phyloP scores from a whole-genome alignment of 2,329 filamentous ascomycete genomes.

The Exophiala spinifera region DNA sequence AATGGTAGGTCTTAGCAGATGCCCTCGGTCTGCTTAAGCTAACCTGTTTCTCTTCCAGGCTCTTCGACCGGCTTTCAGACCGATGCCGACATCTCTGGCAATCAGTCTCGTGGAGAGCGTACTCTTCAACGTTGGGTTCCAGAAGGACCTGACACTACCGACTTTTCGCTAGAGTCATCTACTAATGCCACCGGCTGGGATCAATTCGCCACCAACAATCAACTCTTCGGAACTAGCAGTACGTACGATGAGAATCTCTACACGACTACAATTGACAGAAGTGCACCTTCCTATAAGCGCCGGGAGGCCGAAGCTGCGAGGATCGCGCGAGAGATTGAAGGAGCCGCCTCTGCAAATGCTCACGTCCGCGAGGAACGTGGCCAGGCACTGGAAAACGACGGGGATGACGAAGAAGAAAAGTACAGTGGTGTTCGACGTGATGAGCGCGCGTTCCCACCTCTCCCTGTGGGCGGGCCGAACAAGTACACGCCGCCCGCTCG shows the following conservation, averaged over 20 bases:
- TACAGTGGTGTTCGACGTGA: slow-evolving; percentile 90
- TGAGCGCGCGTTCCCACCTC: slow-evolving; percentile 56
- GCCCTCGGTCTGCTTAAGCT: background rate
- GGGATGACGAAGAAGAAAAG: slow-evolving; percentile 86
- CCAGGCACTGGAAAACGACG: slow-evolving; percentile 61
- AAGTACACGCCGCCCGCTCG: slow-evolving; percentile 91
- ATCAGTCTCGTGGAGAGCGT: slow-evolving; percentile 66
- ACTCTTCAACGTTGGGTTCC: slow-evolving; percentile 79
- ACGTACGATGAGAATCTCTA: slow-evolving; percentile 95
- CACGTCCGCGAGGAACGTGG: slow-evolving; percentile 90
- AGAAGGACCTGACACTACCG: slow-evolving; percentile 58
- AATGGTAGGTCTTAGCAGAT: slow-evolving; percentile 51
- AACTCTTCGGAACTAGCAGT: slow-evolving; percentile 79
- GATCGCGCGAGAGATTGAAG: slow-evolving; percentile 87
- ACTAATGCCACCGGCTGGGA: slow-evolving; percentile 66
- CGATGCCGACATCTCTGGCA: slow-evolving; percentile 81
- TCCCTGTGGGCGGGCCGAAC: slow-evolving; percentile 58
- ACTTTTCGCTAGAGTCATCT: slow-evolving; percentile 69
- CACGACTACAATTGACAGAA: slow-evolving; percentile 85
- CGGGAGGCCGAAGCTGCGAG: slow-evolving; percentile 74
- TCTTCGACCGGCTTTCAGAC: slow-evolving; percentile 72
- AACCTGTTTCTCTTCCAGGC: slow-evolving; percentile 48
- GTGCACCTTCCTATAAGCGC: slow-evolving; percentile 75
- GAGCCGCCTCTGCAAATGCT: slow-evolving; percentile 66
- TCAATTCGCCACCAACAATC: slow-evolving; percentile 88